Evolutionary conservation across 306 rosid genomes (phyloP).

Genomic region (Medicago lupulina): DNA sequence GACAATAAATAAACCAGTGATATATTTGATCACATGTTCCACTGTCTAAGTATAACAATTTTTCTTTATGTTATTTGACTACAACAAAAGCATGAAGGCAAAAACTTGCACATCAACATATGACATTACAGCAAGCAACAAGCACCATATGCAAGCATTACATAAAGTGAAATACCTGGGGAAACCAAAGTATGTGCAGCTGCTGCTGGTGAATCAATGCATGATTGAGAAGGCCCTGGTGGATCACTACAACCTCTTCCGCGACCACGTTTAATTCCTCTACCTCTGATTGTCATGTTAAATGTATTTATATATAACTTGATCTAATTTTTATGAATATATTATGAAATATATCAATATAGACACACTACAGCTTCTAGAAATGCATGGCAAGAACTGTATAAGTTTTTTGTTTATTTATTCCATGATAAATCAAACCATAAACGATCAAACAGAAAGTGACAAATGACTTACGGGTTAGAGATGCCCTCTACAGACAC

Average conservation of each 20-base stretch:
- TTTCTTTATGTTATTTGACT: neutral
- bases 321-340: neutral
- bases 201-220: neutral
- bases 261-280: neutral
- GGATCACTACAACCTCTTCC: neutral
- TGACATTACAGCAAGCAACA: neutral
- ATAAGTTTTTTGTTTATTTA: neutral
- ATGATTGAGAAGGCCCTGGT: constrained; percentile 6
- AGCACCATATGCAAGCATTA: neutral
- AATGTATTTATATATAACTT: neutral
- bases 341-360: neutral
- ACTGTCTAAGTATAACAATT: neutral
- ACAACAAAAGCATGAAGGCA: neutral
- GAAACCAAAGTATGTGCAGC: neutral
- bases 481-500: neutral
- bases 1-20: neutral
- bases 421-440: neutral
- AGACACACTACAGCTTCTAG: neutral
- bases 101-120: neutral
- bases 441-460: neutral
- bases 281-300: constrained; percentile 1
- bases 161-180: neutral
- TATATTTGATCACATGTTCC: neutral
- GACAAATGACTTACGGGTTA: neutral
- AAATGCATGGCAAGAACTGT: neutral